Base-by-base conservation (phyloP, 2,329 filamentous ascomycete species). In the Ilyonectria destructans region DNA sequence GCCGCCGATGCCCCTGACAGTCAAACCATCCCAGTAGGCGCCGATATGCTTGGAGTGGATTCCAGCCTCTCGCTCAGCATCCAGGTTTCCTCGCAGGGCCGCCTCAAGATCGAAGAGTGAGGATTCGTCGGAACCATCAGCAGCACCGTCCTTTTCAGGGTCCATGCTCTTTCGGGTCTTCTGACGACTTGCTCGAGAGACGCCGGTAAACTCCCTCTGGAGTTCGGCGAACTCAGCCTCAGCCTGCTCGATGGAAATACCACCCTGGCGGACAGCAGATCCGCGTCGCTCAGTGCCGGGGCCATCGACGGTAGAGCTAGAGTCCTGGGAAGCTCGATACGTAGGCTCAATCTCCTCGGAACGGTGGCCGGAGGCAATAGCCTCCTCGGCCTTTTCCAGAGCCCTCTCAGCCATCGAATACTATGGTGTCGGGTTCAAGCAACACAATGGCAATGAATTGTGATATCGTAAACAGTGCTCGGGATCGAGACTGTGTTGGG, bases 21-120 rank as follows among this genome's bases (percentile, higher is more conserved):
- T 93, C 56, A 97, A 82, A 19, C 87, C 86, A 61, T 96, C 89
- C 93, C 93, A 97, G 69, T 93, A 88, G 1, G 94, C 92, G 33
- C 93, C 92, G 67, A 95, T 92, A 74, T 92, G 90, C 84, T 97
- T 97, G 6, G 90, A 86, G 68, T 90, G 91, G 80, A 97, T 97
- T 1, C 94, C 94, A 6, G 93, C 92, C 69, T 92, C 90, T 68
- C 88, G 87, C 76, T 94, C 92, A 9, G 93, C 91, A 52, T 87
- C 88, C 64, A 92, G 86, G 62, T 90, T 90, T 3, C 93, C 93
- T 51, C 93, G 89, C 68, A 97, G 83, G 4, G 91, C 90, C 9
- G 85, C 82, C 79, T 97, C 93, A 43, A 97, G 85, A 77, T 97
- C 91, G 80, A 96, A 97, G 10, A 86, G 51, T 12, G 79, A 79